phyloP scores from a whole-genome alignment of 2,329 filamentous ascomycete genomes.

The Stagonosporopsis rhizophila region DNA sequence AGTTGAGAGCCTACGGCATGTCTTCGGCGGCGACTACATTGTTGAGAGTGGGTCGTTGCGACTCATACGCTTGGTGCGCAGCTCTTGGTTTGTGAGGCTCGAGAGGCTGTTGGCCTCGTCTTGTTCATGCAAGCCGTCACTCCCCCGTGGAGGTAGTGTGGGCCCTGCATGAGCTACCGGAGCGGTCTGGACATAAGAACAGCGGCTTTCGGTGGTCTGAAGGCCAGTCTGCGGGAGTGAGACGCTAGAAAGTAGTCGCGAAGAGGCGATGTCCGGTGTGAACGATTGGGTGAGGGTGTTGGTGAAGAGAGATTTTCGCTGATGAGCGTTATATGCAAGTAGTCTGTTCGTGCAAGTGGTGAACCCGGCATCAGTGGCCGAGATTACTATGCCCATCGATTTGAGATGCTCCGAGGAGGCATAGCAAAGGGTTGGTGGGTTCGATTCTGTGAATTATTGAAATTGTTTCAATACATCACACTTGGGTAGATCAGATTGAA shows the following conservation, averaged over 20 bases:
- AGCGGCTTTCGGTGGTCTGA: slow-evolving; percentile 4
- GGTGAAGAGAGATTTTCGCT: background rate
- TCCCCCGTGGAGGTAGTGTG: slow-evolving; percentile 10
- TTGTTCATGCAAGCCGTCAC: slow-evolving; percentile 7
- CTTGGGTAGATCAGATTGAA: background rate
- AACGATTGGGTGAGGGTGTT: slow-evolving; percentile 3
- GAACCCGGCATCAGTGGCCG: background rate
- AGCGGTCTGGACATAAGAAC: background rate
- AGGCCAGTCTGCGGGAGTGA: slow-evolving; percentile 9
- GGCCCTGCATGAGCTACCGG: slow-evolving; percentile 8
- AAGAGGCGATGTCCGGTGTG: slow-evolving; percentile 9
- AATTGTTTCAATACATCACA: background rate
- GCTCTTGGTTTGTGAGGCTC: slow-evolving; percentile 4
- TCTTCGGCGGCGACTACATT: slow-evolving; percentile 13
- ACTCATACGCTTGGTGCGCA: slow-evolving; percentile 3
- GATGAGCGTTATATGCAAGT: slow-evolving; percentile 3
- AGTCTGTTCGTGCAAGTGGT: background rate
- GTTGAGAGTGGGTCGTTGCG: slow-evolving; percentile 18
- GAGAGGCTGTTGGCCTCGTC: slow-evolving; percentile 11
- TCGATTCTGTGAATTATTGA: background rate
- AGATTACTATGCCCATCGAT: background rate
- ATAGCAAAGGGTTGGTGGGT: background rate
- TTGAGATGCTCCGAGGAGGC: background rate
- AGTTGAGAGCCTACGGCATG: background rate
- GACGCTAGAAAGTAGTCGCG: slow-evolving; percentile 6